phyloP scores from a whole-genome alignment of 805 yeast species.

The Lipomyces yamanashiensis region DNA sequence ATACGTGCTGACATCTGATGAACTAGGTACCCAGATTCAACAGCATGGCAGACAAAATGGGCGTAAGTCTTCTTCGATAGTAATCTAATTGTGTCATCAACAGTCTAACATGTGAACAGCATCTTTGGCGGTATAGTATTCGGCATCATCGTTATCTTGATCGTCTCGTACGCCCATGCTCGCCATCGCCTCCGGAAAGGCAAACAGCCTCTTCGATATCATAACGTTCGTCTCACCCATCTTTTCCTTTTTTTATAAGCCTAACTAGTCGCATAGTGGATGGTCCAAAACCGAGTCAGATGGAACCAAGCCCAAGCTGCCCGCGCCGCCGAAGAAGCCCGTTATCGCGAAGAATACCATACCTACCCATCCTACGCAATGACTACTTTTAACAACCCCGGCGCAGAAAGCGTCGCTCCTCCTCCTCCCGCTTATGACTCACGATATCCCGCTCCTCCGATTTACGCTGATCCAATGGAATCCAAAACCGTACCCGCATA shows the following conservation, averaged over 20 bases:
- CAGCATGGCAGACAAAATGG: constrained; percentile 33
- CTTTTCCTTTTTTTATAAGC: not conserved
- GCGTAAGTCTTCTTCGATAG: constrained; percentile 22
- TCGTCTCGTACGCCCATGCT: constrained; percentile 26
- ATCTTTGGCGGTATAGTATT: constrained; percentile 27
- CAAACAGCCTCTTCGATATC: constrained; percentile 27
- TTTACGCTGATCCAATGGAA: constrained; percentile 16
- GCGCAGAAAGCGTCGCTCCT: constrained; percentile 5
- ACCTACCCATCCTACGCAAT: constrained; percentile 26
- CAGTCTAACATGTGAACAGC: not conserved
- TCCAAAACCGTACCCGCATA: constrained; percentile 13
- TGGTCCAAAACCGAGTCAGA: constrained; percentile 21
- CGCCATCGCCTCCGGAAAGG: constrained; percentile 23
- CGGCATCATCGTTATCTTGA: not conserved
- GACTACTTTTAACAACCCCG: constrained; percentile 4
- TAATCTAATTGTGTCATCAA: too few relatives aligned
- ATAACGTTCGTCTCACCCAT: constrained; percentile 21
- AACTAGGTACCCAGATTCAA: constrained; percentile 13
- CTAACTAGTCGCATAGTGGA: constrained; percentile 20
- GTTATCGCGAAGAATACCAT: constrained; percentile 25
- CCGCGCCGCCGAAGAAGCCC: constrained; percentile 8
- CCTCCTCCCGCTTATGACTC: constrained; percentile 36
- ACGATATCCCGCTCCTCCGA: constrained; percentile 33
- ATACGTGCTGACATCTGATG: not conserved
- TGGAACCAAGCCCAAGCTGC: constrained; percentile 7